Evolutionary conservation across 2,329 filamentous ascomycete genomes (phyloP), one percentile per base, ranked within the genome.

Genomic region (Tolypocladium ovalisporum): DNA sequence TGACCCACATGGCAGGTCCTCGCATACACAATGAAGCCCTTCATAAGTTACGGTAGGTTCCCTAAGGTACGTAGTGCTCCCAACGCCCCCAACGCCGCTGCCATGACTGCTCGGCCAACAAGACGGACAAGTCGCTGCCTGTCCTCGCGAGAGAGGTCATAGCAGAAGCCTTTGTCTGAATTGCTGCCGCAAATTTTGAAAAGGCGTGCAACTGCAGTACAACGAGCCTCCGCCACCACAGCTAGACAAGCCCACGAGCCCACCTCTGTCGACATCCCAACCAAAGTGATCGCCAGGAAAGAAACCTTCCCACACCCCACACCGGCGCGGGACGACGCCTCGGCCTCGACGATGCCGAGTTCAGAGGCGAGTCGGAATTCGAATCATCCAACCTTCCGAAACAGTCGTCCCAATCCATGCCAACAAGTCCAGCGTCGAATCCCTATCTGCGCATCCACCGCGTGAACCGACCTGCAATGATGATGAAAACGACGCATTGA

Each of bases 61-160:
- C 65, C 56, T 61, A 59, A 37, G 9, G 36, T 68, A 67, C 60
- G 56, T 63, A 62, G 65, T 67, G 65, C 63, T 61, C 64, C 62
- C 62, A 63, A 67, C 60, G 69, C 65, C 63, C 56, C 59, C 62
- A 67, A 69, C 69, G 64, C 69, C 69, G 58, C 63, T 71, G 67
- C 68, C 64, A 68, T 70, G 66, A 68, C 56, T 52, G 56, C 44
- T 37, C 27, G 54, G 27, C 37, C 44, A 56, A 54, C n/a, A 44
- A 52, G 35, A 44, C 15, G 35, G 27, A 27, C 59, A 59, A 57
- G n/a, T 57, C 52, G 61, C 66, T 15, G 15, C 17, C 22, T 37
- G 32, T 5, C 24, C 49, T 39, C 64, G 56, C 8, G 42, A 39
- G 51, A 52, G 36, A 40, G 34, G 44, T 32, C 32, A 51, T 34